Percentiles rank a stretch among this genome's conserved stretches.
Conservation (phyloP, 345 rosid species). For the Dipteronia sinensis region DNA sequence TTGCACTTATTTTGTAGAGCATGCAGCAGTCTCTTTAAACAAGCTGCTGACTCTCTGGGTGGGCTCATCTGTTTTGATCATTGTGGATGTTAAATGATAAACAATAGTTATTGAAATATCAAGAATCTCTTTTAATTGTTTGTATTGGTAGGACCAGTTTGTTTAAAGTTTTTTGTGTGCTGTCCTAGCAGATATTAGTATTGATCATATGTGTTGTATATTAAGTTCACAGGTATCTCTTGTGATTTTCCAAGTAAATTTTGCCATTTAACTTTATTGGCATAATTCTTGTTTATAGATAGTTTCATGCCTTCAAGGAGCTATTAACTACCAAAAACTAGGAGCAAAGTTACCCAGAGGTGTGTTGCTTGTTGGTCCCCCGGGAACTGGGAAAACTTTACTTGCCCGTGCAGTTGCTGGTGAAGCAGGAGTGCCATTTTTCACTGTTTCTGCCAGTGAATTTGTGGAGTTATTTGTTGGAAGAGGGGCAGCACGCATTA, state of each 20-base stretch:
- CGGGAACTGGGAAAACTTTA: constrained; percentile 96
- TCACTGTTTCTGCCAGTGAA: constrained; percentile 94
- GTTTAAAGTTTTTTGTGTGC: background rate
- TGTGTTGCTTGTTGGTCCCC: constrained; percentile 91
- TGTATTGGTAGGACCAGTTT: background rate
- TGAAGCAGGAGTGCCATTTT: constrained; percentile 95
- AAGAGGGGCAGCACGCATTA: constrained; percentile 95
- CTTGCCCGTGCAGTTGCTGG: constrained; percentile 98
- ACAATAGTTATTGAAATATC: background rate
- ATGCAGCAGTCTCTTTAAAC: background rate
- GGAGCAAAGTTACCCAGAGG: constrained; percentile 95
- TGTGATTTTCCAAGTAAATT: background rate
- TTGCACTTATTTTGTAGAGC: background rate
- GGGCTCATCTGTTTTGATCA: background rate
- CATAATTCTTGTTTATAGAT: constrained; percentile 51
- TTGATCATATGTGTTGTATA: background rate
- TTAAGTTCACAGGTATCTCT: background rate
- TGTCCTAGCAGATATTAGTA: background rate
- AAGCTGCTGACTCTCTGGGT: background rate
- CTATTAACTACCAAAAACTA: constrained; percentile 71
- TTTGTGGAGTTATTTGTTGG: constrained; percentile 97
- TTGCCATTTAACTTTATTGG: constrained; percentile 7
- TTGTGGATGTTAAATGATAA: background rate
- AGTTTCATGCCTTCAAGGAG: constrained; percentile 96
- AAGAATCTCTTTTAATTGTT: background rate